Percentiles rank a stretch among this genome's conserved stretches.
Conservation (phyloP, 495 filamentous ascomycete species). For the Daldinia concentrica region DNA sequence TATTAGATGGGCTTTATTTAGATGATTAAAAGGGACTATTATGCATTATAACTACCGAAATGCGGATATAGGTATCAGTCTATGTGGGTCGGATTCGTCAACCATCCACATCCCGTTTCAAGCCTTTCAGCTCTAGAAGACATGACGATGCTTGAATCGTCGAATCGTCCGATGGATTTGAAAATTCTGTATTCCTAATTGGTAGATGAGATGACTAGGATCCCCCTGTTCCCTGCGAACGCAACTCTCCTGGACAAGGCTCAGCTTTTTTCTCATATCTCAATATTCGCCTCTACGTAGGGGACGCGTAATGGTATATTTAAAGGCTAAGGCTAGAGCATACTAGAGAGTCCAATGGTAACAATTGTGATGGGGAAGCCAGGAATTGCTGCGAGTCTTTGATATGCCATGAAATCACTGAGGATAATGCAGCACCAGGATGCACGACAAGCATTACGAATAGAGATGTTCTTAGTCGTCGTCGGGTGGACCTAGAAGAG, state of each 20-base stretch:
- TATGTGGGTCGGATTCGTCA: conserved; percentile 39
- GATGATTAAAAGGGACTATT: not conserved
- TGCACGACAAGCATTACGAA: not conserved
- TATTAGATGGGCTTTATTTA: not conserved
- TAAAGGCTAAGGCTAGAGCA: conserved; percentile 7
- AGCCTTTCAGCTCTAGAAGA: conserved; percentile 11
- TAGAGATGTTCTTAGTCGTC: not conserved
- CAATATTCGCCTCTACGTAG: conserved; percentile 23
- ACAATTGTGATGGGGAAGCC: not conserved
- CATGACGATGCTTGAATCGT: conserved; percentile 11
- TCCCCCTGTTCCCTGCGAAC: not conserved
- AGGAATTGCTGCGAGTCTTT: not conserved
- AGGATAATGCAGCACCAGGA: not conserved
- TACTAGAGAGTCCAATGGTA: not conserved
- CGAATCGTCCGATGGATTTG: not conserved
- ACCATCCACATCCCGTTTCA: conserved; percentile 28
- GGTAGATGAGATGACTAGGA: not conserved
- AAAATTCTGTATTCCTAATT: not conserved
- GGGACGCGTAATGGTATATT: conserved; percentile 31
- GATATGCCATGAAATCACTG: not conserved
- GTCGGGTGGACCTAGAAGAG: not conserved
- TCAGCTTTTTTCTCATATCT: conserved; percentile 24
- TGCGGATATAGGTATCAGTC: conserved; percentile 18
- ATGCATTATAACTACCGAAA: conserved; percentile 24
- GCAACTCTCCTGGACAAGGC: not conserved